Evolutionary conservation across 768 basidiomycete genomes (phyloP).

Genomic region (Boletus vermiculosoides): DNA sequence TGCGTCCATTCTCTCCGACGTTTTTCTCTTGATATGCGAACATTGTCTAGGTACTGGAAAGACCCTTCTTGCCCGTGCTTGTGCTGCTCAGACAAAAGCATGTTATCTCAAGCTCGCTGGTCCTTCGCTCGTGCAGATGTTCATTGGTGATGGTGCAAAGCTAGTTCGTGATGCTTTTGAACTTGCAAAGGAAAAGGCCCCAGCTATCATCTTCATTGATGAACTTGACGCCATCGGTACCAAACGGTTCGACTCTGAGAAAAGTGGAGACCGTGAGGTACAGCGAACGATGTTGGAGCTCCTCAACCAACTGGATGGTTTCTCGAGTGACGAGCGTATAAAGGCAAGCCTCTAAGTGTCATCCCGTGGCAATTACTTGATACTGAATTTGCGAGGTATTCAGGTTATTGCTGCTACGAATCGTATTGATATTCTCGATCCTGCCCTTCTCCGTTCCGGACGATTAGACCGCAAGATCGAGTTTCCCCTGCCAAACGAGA

Average conservation of each 20-base stretch:
- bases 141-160: conserved; percentile 99
- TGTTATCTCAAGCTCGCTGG: conserved; percentile 98
- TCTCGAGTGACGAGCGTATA: conserved; percentile 95
- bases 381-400: conserved; percentile 6
- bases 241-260: conserved; percentile 97
- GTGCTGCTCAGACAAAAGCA: conserved; percentile 96
- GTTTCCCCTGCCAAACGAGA: conserved; percentile 95
- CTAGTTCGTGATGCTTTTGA: conserved; percentile 98
- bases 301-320: conserved; percentile 96
- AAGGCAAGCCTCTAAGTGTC: conserved; percentile 54
- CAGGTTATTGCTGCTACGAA: conserved; percentile 99
- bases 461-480: conserved; percentile 98
- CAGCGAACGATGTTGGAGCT: conserved; percentile 99
- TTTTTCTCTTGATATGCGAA: background rate
- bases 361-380: background rate
- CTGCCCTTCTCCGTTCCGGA: conserved; percentile 96
- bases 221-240: conserved; percentile 99
- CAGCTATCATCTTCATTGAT: conserved; percentile 99
- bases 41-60: conserved; percentile 79
- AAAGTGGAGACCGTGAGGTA: conserved; percentile 99
- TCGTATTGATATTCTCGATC: conserved; percentile 97
- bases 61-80: conserved; percentile 95
- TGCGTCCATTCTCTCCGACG: conserved; percentile 29
- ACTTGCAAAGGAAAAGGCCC: conserved; percentile 96
- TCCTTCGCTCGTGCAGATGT: conserved; percentile 99